A percentile compares a stretch with the other conserved stretches of the same genome.
These are phyloP conservation scores for Apiospora koreana DNA, from an alignment of 2,329 filamentous ascomycete genomes.

Conservation along the genomic window DNA sequence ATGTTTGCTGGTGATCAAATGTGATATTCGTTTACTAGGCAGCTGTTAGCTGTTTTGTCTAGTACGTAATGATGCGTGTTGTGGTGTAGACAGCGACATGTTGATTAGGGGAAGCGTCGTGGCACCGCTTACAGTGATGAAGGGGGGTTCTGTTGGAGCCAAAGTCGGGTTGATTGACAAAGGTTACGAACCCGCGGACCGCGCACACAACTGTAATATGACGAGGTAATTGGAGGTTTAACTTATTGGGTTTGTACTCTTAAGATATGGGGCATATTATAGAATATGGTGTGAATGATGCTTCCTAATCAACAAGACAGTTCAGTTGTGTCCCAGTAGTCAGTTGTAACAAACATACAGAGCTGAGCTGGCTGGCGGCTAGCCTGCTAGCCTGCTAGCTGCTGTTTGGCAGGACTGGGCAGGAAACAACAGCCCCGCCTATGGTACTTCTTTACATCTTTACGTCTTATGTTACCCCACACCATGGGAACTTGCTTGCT, in stretches of 20 bases:
- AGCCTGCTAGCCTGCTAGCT: no score
- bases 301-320: neutral
- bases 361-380: neutral
- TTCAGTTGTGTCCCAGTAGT: no score
- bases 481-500: neutral
- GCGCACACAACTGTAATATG: no score
- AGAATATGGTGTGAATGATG: no score
- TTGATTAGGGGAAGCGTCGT: neutral
- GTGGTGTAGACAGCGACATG: neutral
- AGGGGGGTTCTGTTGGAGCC: neutral
- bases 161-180: neutral
- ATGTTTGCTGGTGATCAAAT: slow-evolving; percentile 20
- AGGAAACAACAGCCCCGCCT: neutral
- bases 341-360: no score
- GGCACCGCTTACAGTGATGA: neutral
- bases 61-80: neutral
- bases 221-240: neutral
- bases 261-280: no score
- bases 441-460: neutral
- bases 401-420: no score
- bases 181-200: neutral
- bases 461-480: neutral
- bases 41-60: neutral
- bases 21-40: neutral
- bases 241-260: neutral